phyloP scores from a whole-genome alignment of 257 asterid genomes.

The Nicotiana benthamiana region DNA sequence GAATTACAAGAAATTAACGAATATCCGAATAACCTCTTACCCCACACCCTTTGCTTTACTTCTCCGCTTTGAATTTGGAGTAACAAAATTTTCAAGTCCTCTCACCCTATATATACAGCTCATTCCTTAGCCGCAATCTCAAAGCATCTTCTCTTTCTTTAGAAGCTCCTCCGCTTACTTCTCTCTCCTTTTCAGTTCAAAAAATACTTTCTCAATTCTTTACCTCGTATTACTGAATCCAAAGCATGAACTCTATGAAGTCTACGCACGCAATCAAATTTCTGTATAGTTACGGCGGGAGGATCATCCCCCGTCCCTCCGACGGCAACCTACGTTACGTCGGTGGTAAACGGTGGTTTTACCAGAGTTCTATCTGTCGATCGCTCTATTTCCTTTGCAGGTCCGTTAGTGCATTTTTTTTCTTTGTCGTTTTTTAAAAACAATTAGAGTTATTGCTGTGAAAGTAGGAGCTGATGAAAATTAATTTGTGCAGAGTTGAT shows the following conservation, averaged over 20 bases:
- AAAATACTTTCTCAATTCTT: not conserved
- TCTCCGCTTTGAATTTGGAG: not conserved
- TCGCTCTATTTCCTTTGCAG: slow-evolving; percentile 22
- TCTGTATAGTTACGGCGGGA: slow-evolving; percentile 82
- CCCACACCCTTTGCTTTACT: not conserved
- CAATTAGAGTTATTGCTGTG: not conserved
- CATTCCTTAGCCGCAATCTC: not conserved
- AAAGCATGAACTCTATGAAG: slow-evolving; percentile 16
- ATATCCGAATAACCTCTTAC: not conserved
- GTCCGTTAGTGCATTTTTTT: slow-evolving; percentile 1
- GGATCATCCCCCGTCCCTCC: slow-evolving; percentile 48
- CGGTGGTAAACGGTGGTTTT: slow-evolving; percentile 77
- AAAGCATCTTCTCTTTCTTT: slow-evolving; percentile 11
- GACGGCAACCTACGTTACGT: slow-evolving; percentile 75
- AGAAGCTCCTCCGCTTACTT: not conserved
- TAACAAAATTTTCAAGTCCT: not conserved
- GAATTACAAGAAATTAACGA: not conserved
- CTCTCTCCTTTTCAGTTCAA: slow-evolving; percentile 7
- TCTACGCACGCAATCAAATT: slow-evolving; percentile 37
- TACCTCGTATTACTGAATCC: slow-evolving; percentile 18
- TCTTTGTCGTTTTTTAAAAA: not conserved
- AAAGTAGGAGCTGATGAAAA: not conserved
- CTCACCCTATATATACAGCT: not conserved
- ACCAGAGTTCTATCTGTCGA: slow-evolving; percentile 77
- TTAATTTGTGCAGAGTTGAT: slow-evolving; percentile 40